A percentile compares a stretch with the other conserved stretches of the same genome.
phyloP scores from a whole-genome alignment of 768 basidiomycete species.

The Daedaleopsis nitida region DNA sequence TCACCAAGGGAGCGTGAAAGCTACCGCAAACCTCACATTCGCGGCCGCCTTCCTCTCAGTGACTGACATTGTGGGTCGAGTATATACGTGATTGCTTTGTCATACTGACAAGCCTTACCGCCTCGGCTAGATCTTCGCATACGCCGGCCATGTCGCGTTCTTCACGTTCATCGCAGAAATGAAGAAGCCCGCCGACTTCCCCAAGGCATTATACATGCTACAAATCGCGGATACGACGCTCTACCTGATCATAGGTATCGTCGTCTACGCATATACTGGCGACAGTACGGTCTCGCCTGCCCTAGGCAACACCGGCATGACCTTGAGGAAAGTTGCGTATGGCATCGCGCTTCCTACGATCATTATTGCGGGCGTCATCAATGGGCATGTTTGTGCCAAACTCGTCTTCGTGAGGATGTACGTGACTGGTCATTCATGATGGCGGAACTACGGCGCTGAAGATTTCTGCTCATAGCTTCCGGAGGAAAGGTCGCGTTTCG shows the following conservation, averaged over 20 bases:
- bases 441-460: neutral
- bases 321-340: slow-evolving; percentile 29
- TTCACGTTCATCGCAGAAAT: slow-evolving; percentile 36
- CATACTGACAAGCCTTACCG: neutral
- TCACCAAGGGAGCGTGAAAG: slow-evolving; percentile 23
- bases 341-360: slow-evolving; percentile 35
- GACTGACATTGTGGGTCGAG: slow-evolving; percentile 29
- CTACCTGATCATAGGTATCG: slow-evolving; percentile 33
- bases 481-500: slow-evolving; percentile 26
- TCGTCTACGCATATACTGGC: slow-evolving; percentile 31
- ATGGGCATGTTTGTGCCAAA: slow-evolving; percentile 35
- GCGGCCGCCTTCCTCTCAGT: slow-evolving; percentile 31
- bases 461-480: slow-evolving; percentile 23
- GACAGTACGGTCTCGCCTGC: slow-evolving; percentile 30
- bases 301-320: slow-evolving; percentile 31
- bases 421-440: neutral
- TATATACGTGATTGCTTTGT: neutral
- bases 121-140: slow-evolving; percentile 30
- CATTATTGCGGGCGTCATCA: slow-evolving; percentile 34
- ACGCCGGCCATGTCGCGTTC: slow-evolving; percentile 34
- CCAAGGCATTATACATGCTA: slow-evolving; percentile 31
- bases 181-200: slow-evolving; percentile 32
- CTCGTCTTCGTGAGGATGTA: slow-evolving; percentile 30
- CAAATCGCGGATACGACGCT: slow-evolving; percentile 33
- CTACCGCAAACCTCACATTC: slow-evolving; percentile 26